Evolutionary conservation across 192 early-diverging fungal genomes (phyloP), one percentile per base, ranked within the genome.

Genomic region (Entomortierella lignicola): DNA sequence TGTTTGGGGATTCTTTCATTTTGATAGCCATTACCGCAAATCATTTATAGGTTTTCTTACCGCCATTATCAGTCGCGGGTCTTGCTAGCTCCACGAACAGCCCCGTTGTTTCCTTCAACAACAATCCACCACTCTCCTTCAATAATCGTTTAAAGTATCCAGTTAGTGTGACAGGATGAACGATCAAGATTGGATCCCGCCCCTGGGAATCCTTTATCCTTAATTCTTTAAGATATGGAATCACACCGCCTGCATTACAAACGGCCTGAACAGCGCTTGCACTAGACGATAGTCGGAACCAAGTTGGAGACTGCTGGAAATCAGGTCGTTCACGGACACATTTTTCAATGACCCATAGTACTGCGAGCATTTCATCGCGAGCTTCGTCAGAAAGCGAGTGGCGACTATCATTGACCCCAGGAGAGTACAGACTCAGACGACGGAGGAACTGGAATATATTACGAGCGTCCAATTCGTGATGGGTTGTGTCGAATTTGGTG

Each of bases 201-300:
- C 53, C 31, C 23, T 53, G 52, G 0, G 47, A 8, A 26, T 68
- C 60, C 23, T 68, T 42, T 4, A 17, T 25, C n/a, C 52, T 56
- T 21, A 79, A 27, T n/a, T 59, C 67, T 43, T 64, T 69, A 41
- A 70, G 21, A 29, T 79, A 79, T 0, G 67, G 62, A 11, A 70
- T 57, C 8, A 79, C 56, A 0, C 75, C 75, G 29, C 75, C 68
- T 26, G 66, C 60, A 29, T 60, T 42, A 17, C 25, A 64, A 0
- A 79, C 42, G 0, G 67, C 67, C 52, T 79, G 66, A 0, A 79
- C 68, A 8, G 67, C 75, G 42, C 13, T 63, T n/a, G 63, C 68
- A 41, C 75, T 79, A 13, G 75, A 79, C 10, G 75, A 79, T 32
- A 70, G 31, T 27, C 75, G 75, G 57, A 79, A 79, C 75, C 75